Evolutionary conservation across 108 stramenopile genomes (phyloP), one percentile per base, ranked within the genome.

Genomic region (Nannochloropsis oceanica): DNA sequence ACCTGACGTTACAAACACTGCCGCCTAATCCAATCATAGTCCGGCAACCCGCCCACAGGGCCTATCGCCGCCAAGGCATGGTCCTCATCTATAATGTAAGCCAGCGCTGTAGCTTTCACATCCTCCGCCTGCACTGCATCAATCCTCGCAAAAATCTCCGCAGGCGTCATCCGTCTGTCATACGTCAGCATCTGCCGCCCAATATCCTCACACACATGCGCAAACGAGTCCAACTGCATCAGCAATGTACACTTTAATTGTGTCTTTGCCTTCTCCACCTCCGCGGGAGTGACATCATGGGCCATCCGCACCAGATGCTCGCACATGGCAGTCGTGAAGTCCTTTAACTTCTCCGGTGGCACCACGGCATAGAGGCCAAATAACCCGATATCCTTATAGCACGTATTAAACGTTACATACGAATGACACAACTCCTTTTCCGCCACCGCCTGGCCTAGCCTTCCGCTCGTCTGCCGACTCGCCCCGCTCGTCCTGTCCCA

Each of bases 371-470:
- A 98, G n/a, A 99, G 83, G 43, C 98, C 99, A 89, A 99, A 98
- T 14, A 99, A 92, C 13, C 99, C 99, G 42, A 96, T 98, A 86
- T 99, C 99, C 91, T 99, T 98, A 94, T 99, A 99, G 92, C 96
- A 96, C n/a, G 97, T 97, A 92, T 99, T 99, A 92, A 99, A 99
- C 13, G 97, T 96, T 81, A 89, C 93, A 91, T 95, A 91, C 12
- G 94, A 94, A 90, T 98, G 96, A 79, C 95, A 96, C 27, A 93
- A 86, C 85, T 96, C 96, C 83, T 93, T 89, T 50, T 92, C 92
- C 11, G 97, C 97, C 25, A 99, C 92, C 85, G 95, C 95, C 88
- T 94, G 94, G 86, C 96, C 96, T 42, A 73, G 9, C 59, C 59
- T 18, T 10, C 59, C 59, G 9, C 22, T 9, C 59, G 10, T 73